Conservation (phyloP, 352 stramenopile genomes). For the Thalassiosira mediterranea region DNA sequence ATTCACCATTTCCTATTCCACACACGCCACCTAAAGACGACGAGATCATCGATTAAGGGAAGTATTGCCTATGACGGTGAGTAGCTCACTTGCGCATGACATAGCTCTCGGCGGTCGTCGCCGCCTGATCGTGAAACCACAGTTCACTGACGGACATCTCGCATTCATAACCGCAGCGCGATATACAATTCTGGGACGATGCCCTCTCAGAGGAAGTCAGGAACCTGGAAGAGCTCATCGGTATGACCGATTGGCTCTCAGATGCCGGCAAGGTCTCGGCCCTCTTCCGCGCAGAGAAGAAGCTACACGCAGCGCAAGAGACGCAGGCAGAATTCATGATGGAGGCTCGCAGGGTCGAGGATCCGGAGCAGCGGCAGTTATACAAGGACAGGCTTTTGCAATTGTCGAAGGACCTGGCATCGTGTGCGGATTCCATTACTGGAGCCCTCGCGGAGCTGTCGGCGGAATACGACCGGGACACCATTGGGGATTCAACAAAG, state of each 20-base stretch:
- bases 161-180: too few relatives aligned
- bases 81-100: too few relatives aligned
- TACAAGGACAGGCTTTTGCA: slow-evolving; percentile 61
- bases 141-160: too few relatives aligned
- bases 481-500: too few relatives aligned
- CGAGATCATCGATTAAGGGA: too few relatives aligned
- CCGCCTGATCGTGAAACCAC: too few relatives aligned
- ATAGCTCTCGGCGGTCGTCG: too few relatives aligned
- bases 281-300: slow-evolving; percentile 68
- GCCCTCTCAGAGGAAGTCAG: slow-evolving; percentile 72
- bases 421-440: slow-evolving; percentile 55
- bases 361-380: slow-evolving; percentile 49
- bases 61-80: too few relatives aligned
- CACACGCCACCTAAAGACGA: too few relatives aligned
- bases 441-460: too few relatives aligned
- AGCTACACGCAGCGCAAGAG: slow-evolving; percentile 56
- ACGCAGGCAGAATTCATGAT: slow-evolving; percentile 81
- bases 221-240: slow-evolving; percentile 61
- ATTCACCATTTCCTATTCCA: too few relatives aligned
- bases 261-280: slow-evolving; percentile 50
- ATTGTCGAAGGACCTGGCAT: slow-evolving; percentile 65
- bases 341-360: slow-evolving; percentile 73
- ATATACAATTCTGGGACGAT: slow-evolving; percentile 85
- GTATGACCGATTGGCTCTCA: slow-evolving; percentile 33
- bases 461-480: too few relatives aligned